phyloP scores from a whole-genome alignment of 2,329 filamentous ascomycete species.

The Aspergillus fructus region DNA sequence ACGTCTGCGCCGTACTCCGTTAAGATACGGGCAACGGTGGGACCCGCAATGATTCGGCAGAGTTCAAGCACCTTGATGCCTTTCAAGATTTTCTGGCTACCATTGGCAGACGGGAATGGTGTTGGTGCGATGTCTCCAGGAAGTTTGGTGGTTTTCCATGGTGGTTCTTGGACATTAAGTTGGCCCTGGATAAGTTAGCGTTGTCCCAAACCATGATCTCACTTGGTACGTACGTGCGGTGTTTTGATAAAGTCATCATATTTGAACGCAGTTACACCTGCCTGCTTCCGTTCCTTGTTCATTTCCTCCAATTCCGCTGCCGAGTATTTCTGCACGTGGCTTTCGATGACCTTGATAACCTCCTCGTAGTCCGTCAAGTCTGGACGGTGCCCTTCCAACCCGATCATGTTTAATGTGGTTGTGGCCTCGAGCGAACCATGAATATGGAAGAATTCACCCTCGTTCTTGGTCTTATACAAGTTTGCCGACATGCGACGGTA shows the following conservation, averaged over 20 bases:
- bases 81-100: slow-evolving; percentile 37
- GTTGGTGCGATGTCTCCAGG: slow-evolving; percentile 28
- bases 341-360: slow-evolving; percentile 60
- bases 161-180: slow-evolving; percentile 35
- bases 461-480: slow-evolving; percentile 66
- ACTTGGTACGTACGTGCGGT: slow-evolving; percentile 46
- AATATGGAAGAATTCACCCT: slow-evolving; percentile 70
- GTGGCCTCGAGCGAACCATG: slow-evolving; percentile 73
- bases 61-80: slow-evolving; percentile 72
- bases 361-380: slow-evolving; percentile 61
- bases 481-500: slow-evolving; percentile 74
- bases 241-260: slow-evolving; percentile 60
- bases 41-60: slow-evolving; percentile 72
- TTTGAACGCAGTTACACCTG: slow-evolving; percentile 60
- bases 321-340: slow-evolving; percentile 56
- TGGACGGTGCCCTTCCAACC: slow-evolving; percentile 60
- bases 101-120: slow-evolving; percentile 29
- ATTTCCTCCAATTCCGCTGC: slow-evolving; percentile 57
- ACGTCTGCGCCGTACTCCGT: slow-evolving; percentile 72
- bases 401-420: slow-evolving; percentile 69
- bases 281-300: slow-evolving; percentile 58
- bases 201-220: too few relatives aligned
- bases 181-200: slow-evolving; percentile 23
- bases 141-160: slow-evolving; percentile 36
- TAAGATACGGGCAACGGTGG: slow-evolving; percentile 66